Base-by-base conservation (phyloP, 192 early-diverging fungal genomes). In the Entophlyctis helioformis region DNA sequence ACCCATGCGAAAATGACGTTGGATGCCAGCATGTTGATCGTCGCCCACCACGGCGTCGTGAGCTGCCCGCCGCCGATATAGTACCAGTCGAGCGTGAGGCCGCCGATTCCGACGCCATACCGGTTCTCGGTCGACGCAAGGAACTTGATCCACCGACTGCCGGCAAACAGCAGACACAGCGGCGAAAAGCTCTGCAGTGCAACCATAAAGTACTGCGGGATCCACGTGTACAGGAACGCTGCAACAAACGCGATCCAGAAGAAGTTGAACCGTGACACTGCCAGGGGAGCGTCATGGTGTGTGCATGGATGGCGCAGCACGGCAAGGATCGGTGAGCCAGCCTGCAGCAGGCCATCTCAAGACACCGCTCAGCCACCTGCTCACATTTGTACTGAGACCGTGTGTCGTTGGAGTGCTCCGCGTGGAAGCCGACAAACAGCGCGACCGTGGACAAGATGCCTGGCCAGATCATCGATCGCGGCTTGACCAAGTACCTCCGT, bases 381-480 rank as follows among this genome's bases (percentile, higher is more conserved):
- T 19, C 16, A 34, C 21, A 38, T 34, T 8, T 15, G 26, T 20
- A 51, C 26, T 4, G 50, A 42, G 32, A 42, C 12, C 20, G 26
- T 20, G 19, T 41, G 50, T 18, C 33, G 31, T 10, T 32, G 29
- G 29, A 4, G 29, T 31, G 29, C 11, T 31, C 29, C 32, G 10
- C 27, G 48, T 50, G 48, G 39, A 42, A 44, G 3, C 22, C 24
- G 10, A 16, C 35, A 41, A 57, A 57, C 28, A 51, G 27, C 4
- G 50, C 26, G 2, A 51, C 39, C 31, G 33, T 39, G 11, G 50
- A 18, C 9, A 51, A 42, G 25, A 71, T 82, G 2, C 72, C 48
- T 2, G 91, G 91, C 90, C 90, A 98, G 36, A 91, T 65, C 87
- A 95, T 91, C 9, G 72, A 64, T 1, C 82, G 64, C 23, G 89